Evolutionary conservation across 2,329 filamentous ascomycete genomes (phyloP).

Genomic region (Cytospora paraplurivora): DNA sequence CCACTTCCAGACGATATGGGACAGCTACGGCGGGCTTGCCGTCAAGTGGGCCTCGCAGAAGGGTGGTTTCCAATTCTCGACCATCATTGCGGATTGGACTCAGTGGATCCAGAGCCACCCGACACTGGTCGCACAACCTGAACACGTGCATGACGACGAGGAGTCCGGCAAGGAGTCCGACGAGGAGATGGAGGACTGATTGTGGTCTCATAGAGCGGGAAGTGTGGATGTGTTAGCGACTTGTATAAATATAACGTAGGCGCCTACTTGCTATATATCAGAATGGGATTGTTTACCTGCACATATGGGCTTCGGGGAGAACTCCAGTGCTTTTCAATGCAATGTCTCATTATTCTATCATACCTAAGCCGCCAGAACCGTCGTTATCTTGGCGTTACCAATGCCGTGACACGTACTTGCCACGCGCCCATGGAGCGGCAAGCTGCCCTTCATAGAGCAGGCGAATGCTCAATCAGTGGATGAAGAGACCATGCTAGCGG

Average conservation of each 20-base stretch:
- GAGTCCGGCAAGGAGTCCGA: not conserved
- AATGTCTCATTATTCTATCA: conserved; percentile 32
- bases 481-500: not conserved
- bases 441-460: not conserved
- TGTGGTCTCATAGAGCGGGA: not conserved
- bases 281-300: not conserved
- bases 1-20: conserved; percentile 38
- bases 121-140: conserved; percentile 16
- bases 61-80: conserved; percentile 38
- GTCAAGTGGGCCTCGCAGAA: conserved; percentile 21
- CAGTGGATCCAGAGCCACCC: conserved; percentile 57
- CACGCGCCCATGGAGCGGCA: conserved; percentile 11
- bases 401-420: conserved; percentile 22
- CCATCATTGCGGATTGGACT: conserved; percentile 72
- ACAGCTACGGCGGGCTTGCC: conserved; percentile 56
- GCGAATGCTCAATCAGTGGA: not conserved
- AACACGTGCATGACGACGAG: conserved; percentile 4
- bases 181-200: conserved; percentile 6
- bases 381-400: conserved; percentile 31
- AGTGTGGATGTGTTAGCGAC: not conserved
- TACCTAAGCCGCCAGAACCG: conserved; percentile 27
- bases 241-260: not conserved
- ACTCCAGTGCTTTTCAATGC: not conserved
- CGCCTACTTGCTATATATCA: not conserved
- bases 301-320: not conserved